Evolutionary conservation across 2,329 filamentous ascomycete genomes (phyloP).

Genomic region (Didymella pomorum): DNA sequence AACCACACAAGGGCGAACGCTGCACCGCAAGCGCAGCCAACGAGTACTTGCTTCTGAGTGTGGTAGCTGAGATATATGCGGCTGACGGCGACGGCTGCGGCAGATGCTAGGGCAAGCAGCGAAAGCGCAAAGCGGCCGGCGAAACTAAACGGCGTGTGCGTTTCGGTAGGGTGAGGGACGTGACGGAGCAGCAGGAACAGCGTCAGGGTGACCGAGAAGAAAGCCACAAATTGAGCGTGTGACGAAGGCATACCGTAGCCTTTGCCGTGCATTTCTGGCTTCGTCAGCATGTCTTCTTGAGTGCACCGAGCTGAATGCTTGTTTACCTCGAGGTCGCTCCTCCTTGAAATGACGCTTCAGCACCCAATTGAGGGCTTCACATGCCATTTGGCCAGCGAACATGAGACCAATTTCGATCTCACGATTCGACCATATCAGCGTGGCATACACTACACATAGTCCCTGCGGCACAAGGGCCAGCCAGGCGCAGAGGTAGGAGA

Average conservation of each 20-base stretch:
- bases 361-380: constrained; percentile 88
- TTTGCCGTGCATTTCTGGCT: constrained; percentile 75
- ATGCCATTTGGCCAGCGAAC: constrained; percentile 89
- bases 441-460: constrained; percentile 87
- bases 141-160: constrained; percentile 65
- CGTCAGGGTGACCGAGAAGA: constrained; percentile 84
- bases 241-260: constrained; percentile 98
- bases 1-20: constrained; percentile 83
- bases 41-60: constrained; percentile 85
- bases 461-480: constrained; percentile 93
- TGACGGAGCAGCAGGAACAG: constrained; percentile 88
- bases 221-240: constrained; percentile 93
- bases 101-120: constrained; percentile 50
- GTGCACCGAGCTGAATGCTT: background rate
- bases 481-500: constrained; percentile 91
- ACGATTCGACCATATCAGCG: constrained; percentile 87
- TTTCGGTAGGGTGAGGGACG: constrained; percentile 55
- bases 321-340: constrained; percentile 79
- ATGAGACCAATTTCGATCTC: constrained; percentile 89
- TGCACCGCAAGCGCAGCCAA: constrained; percentile 75
- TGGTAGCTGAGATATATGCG: constrained; percentile 94
- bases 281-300: constrained; percentile 16
- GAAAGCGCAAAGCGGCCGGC: constrained; percentile 66
- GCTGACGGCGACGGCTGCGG: constrained; percentile 72
- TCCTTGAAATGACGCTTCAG: constrained; percentile 93